Percentiles rank a stretch among this genome's conserved stretches.
phyloP scores from a whole-genome alignment of 345 rosid species.

The Eucalyptus regnans region DNA sequence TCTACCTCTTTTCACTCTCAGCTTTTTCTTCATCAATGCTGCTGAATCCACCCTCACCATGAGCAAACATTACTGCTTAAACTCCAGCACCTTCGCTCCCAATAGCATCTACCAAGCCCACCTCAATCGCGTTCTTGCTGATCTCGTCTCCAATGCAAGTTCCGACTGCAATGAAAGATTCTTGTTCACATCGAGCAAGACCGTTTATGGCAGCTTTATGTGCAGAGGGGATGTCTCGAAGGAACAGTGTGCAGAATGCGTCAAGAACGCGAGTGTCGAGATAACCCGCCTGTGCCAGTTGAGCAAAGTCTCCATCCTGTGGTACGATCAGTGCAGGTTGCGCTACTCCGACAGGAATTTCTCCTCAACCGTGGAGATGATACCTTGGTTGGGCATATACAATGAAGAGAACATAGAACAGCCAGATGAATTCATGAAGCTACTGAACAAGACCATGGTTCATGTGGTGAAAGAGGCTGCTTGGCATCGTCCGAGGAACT shows the following conservation, averaged over 20 bases:
- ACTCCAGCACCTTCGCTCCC: neutral
- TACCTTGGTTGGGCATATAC: neutral
- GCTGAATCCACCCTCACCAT: neutral
- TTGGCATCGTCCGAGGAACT: neutral
- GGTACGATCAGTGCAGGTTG: conserved; percentile 21
- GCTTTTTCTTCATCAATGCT: neutral
- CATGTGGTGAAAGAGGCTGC: neutral
- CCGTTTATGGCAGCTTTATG: conserved; percentile 3
- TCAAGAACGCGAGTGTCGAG: neutral
- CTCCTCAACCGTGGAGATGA: neutral
- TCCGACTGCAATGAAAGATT: neutral
- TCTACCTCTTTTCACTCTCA: neutral
- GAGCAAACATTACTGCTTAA: neutral
- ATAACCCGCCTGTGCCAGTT: neutral
- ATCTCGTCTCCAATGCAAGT: neutral
- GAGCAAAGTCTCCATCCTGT: neutral
- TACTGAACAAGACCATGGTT: neutral
- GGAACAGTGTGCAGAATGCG: neutral
- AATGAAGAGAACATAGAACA: neutral
- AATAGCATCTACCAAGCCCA: neutral
- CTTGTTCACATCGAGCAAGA: neutral
- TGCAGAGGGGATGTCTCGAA: conserved; percentile 8
- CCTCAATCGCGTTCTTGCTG: neutral
- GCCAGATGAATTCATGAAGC: neutral
- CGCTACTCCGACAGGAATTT: conserved; percentile 4